Evolutionary conservation across 805 yeast species (phyloP).

Genomic region (Saccharomycopsis sp.): DNA sequence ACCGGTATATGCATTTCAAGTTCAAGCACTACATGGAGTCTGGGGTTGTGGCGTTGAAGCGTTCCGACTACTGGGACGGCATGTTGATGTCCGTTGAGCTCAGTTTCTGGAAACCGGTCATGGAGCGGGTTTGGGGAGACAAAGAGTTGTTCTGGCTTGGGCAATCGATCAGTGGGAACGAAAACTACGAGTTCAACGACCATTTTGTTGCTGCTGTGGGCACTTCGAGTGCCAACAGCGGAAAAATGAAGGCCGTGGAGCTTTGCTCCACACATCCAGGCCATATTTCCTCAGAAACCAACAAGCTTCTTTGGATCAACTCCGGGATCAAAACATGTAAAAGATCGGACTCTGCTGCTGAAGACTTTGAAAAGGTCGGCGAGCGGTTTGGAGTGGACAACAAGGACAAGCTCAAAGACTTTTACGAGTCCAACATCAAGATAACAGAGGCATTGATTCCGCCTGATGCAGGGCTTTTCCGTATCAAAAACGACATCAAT

Average conservation of each 20-base stretch:
- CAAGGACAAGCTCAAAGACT: constrained; percentile 25
- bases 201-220: constrained; percentile 35
- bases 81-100: constrained; percentile 37
- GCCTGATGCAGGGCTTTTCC: constrained; percentile 35
- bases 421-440: constrained; percentile 33
- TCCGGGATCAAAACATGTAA: constrained; percentile 49
- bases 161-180: constrained; percentile 37
- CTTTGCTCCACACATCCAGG: constrained; percentile 55
- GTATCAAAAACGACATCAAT: constrained; percentile 25
- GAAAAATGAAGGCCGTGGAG: constrained; percentile 28
- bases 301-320: constrained; percentile 48
- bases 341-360: constrained; percentile 31
- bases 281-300: constrained; percentile 43
- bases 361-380: constrained; percentile 28
- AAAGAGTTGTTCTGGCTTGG: constrained; percentile 76
- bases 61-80: constrained; percentile 42
- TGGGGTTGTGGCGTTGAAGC: constrained; percentile 42
- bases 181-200: constrained; percentile 32
- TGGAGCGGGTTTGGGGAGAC: constrained; percentile 62
- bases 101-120: constrained; percentile 34
- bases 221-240: constrained; percentile 21
- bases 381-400: constrained; percentile 11
- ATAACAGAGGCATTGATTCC: constrained; percentile 46
- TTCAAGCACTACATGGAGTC: constrained; percentile 39
- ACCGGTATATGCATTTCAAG: constrained; percentile 23